Conservation (phyloP, 345 rosid genomes). For the Brassica juncea region DNA sequence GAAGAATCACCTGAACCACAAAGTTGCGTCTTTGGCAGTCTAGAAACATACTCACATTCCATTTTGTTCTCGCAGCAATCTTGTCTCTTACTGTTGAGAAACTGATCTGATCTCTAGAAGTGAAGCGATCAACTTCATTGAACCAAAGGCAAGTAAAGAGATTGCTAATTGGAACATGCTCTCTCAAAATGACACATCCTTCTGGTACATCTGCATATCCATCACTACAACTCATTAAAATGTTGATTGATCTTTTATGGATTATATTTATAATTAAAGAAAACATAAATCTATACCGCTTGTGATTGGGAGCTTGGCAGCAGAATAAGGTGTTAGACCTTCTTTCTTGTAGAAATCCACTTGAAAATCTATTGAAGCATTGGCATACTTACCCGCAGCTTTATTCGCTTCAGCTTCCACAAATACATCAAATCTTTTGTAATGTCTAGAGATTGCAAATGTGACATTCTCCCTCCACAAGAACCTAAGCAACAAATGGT, state of each 20-base stretch:
- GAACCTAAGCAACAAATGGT: conserved; percentile 50
- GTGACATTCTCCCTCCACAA: conserved; percentile 85
- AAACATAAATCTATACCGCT: conserved; percentile 52
- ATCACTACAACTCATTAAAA: background rate
- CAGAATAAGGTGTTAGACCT: conserved; percentile 73
- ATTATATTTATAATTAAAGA: background rate
- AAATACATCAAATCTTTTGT: conserved; percentile 73
- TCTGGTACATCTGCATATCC: conserved; percentile 83
- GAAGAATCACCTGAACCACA: conserved; percentile 74
- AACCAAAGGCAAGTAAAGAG: conserved; percentile 87
- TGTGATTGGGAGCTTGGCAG: conserved; percentile 76
- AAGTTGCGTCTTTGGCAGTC: conserved; percentile 94
- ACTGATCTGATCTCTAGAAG: conserved; percentile 86
- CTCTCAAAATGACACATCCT: conserved; percentile 91
- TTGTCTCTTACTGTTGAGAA: conserved; percentile 87
- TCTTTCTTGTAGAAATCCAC: conserved; percentile 75
- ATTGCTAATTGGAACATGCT: conserved; percentile 84
- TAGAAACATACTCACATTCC: conserved; percentile 78
- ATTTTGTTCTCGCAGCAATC: conserved; percentile 60
- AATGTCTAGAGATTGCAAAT: conserved; percentile 86
- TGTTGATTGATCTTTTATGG: background rate
- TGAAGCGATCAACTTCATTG: conserved; percentile 88
- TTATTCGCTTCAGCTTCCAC: conserved; percentile 88
- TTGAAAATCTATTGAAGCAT: conserved; percentile 84
- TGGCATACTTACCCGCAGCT: conserved; percentile 85